phyloP scores from a whole-genome alignment of 495 filamentous ascomycete genomes.

The Entonaema liquescens region DNA sequence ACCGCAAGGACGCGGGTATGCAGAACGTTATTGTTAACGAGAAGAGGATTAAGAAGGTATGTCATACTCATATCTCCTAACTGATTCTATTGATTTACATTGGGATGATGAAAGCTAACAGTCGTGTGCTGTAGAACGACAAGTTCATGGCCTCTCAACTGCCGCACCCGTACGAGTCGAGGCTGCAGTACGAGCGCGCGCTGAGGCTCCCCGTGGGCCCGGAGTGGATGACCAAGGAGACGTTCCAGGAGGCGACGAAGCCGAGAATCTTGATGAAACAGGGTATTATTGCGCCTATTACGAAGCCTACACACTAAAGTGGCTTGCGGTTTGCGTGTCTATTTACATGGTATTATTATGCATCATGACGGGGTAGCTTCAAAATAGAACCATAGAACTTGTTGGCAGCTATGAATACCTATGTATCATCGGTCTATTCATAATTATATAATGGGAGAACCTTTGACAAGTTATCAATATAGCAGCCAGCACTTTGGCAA shows the following conservation, averaged over 20 bases:
- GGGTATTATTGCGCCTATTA: slow-evolving; percentile 89
- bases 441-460: neutral
- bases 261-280: slow-evolving; percentile 92
- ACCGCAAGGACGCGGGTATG: slow-evolving; percentile 81
- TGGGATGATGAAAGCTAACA: slow-evolving; percentile 16
- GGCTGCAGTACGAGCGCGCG: slow-evolving; percentile 88
- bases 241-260: slow-evolving; percentile 88
- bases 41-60: slow-evolving; percentile 88
- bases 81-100: neutral
- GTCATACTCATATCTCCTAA: slow-evolving; percentile 24
- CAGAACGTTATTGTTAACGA: slow-evolving; percentile 91
- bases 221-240: slow-evolving; percentile 94
- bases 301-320: slow-evolving; percentile 65
- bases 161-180: slow-evolving; percentile 86
- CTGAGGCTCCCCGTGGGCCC: slow-evolving; percentile 88
- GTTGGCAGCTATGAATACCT: neutral
- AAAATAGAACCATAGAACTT: neutral
- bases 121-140: slow-evolving; percentile 68
- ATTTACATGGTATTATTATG: neutral
- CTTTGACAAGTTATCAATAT: too few species aligned
- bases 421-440: neutral
- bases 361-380: neutral
- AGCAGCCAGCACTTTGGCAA: too few species aligned
- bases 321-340: neutral
- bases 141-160: slow-evolving; percentile 85